phyloP scores from a whole-genome alignment of 2,329 filamentous ascomycete genomes.

The Calonectria fujianensis region DNA sequence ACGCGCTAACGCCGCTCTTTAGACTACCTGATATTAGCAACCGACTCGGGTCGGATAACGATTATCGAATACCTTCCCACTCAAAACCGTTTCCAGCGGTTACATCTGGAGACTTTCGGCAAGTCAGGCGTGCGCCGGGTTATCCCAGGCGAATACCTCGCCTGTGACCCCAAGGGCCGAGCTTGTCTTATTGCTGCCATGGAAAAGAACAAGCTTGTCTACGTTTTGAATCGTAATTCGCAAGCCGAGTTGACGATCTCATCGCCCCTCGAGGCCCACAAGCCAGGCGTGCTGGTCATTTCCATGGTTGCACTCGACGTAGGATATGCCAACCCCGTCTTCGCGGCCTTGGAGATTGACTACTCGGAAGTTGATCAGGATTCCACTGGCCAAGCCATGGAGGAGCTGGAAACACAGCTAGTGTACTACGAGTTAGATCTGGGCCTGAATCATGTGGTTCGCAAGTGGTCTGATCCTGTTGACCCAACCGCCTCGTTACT shows the following conservation, averaged over 20 bases:
- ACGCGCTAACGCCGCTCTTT: conserved; percentile 57
- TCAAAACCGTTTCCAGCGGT: conserved; percentile 89
- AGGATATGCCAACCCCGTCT: conserved; percentile 97
- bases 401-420: conserved; percentile 90
- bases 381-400: conserved; percentile 86
- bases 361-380: conserved; percentile 95
- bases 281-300: conserved; percentile 92
- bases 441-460: conserved; percentile 96
- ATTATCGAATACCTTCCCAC: conserved; percentile 93
- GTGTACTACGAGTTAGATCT: conserved; percentile 99
- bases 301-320: conserved; percentile 93
- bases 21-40: conserved; percentile 98
- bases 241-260: conserved; percentile 98
- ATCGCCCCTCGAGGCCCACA: conserved; percentile 96
- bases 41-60: conserved; percentile 95
- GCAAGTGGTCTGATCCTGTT: conserved; percentile 96
- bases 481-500: conserved; percentile 92
- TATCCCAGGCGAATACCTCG: conserved; percentile 95
- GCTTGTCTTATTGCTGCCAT: conserved; percentile 95
- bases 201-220: conserved; percentile 99
- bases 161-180: conserved; percentile 95
- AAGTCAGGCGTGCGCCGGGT: conserved; percentile 97
- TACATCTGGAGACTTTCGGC: conserved; percentile 98
- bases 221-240: conserved; percentile 95
- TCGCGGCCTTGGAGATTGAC: conserved; percentile 94